Evolutionary conservation across 2,329 filamentous ascomycete species (phyloP), one percentile per base, ranked within the genome.

Genomic region (Tolypocladium pustulatum): DNA sequence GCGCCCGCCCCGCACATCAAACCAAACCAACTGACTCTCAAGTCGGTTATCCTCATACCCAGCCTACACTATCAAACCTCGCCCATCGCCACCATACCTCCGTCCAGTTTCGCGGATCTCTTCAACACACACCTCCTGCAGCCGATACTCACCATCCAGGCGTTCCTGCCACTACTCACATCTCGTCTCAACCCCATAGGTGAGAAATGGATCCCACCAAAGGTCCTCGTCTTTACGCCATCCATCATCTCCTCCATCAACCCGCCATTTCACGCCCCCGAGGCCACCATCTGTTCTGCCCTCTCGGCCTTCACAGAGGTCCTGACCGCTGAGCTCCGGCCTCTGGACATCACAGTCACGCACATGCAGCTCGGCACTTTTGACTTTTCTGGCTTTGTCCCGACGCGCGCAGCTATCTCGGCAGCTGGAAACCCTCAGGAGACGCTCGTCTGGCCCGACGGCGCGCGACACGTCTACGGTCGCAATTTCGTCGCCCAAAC

Each of bases 321-420:
- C 0, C 80, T 97, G 13, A 82, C 88, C 17, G 85, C 86, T 58
- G 94, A 97, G 76, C 81, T 97, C 46, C 80, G 82, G 4, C 85
- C 90, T 4, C 79, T 94, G 40, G 82, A 81, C 57, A 88, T 97
- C 57, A 83, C 88, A 43, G 89, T 97, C 25, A 88, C 89, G 1
- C 91, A 97, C 69, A 81, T 99, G 70, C 91, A 93, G 73, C 85
- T 97, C 1, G 94, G 94, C 60, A 92, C 90, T 27, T 91, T 99
- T 70, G 93, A 97, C 73, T 86, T 93, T 66, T 84, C 85, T 8
- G 80, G 86, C 62, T 85, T 87, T 73, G 80, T 80, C 2, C 81
- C 80, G 34, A 66, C 73, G 61, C 73, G 67, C 65, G 71, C 69
- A 66, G 61, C 65, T 54, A 59, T 63, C 66, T 71, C 53, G 38